These are phyloP conservation scores for Ammopiptanthus mongolicus DNA, from an alignment of 306 rosid genomes.

Conservation along the genomic window DNA sequence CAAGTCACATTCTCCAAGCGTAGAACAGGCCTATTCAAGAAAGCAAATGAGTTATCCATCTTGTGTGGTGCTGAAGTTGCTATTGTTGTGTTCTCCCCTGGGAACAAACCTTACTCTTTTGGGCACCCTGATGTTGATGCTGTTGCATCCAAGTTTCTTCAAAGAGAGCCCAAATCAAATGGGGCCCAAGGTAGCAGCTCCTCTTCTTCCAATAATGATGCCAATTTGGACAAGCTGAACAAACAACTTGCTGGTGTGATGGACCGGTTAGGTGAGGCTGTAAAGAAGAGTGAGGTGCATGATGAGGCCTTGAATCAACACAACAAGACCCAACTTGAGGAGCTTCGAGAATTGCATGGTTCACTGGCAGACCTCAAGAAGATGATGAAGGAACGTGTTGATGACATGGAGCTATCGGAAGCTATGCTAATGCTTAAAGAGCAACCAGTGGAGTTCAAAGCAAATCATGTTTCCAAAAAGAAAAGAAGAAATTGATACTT, in stretches of 20 bases:
- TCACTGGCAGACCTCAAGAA: background rate
- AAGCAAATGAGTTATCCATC: constrained; percentile 55
- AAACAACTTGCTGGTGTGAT: constrained; percentile 6
- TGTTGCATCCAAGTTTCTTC: constrained; percentile 24
- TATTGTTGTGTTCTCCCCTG: constrained; percentile 50
- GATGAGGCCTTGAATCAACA: constrained; percentile 19
- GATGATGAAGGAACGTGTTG: background rate
- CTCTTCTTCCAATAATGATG: background rate
- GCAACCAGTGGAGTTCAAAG: background rate
- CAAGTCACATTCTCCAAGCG: constrained; percentile 70
- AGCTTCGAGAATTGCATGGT: constrained; percentile 13
- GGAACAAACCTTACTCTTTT: constrained; percentile 51
- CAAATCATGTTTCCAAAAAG: background rate
- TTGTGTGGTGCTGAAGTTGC: constrained; percentile 49
- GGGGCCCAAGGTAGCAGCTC: background rate
- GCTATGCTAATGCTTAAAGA: background rate
- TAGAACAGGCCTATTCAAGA: constrained; percentile 52
- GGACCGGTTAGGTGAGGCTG: constrained; percentile 25
- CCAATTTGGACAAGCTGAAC: constrained; percentile 26
- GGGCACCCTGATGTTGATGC: constrained; percentile 46
- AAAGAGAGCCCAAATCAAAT: background rate
- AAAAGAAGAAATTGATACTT: background rate
- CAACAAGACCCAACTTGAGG: background rate
- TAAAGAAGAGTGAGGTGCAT: constrained; percentile 19
- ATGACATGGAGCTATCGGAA: background rate